Conservation (phyloP, 1,139 yeast species). For the Zygosaccharomyces sapae region DNA sequence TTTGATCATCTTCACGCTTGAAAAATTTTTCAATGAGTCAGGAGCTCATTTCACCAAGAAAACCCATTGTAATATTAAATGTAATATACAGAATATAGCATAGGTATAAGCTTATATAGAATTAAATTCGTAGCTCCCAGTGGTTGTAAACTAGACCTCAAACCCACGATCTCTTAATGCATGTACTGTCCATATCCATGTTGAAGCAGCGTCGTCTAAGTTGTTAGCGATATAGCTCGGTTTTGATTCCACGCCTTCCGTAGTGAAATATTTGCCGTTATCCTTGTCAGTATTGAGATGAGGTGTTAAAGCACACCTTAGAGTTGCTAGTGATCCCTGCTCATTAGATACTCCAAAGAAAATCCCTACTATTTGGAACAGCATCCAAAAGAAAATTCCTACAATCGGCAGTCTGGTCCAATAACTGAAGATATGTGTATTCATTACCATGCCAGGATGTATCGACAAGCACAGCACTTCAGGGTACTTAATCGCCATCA, state of each 20-base stretch:
- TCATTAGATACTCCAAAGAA: conserved; percentile 69
- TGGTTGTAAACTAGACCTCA: conserved; percentile 15
- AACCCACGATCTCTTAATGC: conserved; percentile 54
- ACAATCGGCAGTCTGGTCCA: conserved; percentile 75
- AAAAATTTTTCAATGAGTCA: neutral
- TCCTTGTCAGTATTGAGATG: conserved; percentile 48
- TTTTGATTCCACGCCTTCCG: conserved; percentile 51
- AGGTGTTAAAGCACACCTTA: conserved; percentile 60
- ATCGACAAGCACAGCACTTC: conserved; percentile 60
- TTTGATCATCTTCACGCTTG: neutral
- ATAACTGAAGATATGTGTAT: conserved; percentile 67
- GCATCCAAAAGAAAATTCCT: conserved; percentile 66
- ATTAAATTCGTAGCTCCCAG: neutral
- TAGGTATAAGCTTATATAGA: neutral
- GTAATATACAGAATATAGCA: neutral
- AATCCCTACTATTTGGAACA: conserved; percentile 62
- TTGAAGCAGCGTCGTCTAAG: conserved; percentile 59
- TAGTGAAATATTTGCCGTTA: conserved; percentile 64
- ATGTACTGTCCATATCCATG: conserved; percentile 79
- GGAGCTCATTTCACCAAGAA: neutral
- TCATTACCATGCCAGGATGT: conserved; percentile 84
- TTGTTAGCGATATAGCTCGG: conserved; percentile 60
- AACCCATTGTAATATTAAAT: neutral
- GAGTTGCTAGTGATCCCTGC: conserved; percentile 64
- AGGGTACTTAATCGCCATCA: conserved; percentile 65